A percentile compares a stretch with the other conserved stretches of the same genome.
Conservation (phyloP, 345 rosid species). For the Syzygium jambos region DNA sequence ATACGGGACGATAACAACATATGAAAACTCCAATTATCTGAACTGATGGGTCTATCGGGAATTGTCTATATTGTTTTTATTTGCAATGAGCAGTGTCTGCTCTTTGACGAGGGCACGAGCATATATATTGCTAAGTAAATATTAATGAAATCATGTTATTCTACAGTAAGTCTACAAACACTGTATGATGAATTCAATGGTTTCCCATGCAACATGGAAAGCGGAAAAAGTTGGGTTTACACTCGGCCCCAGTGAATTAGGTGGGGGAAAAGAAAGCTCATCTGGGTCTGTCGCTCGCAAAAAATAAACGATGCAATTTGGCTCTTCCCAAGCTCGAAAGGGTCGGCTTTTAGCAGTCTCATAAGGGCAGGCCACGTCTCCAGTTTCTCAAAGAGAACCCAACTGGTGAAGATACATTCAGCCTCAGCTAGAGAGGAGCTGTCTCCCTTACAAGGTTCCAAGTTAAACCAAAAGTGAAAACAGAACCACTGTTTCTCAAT, state of each 20-base stretch:
- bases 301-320: not conserved
- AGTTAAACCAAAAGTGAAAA: not conserved
- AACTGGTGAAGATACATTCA: not conserved
- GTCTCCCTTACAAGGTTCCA: not conserved
- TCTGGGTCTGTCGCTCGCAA: not conserved
- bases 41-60: not conserved
- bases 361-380: not conserved
- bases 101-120: not conserved
- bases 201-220: not conserved
- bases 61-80: not conserved
- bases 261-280: not conserved
- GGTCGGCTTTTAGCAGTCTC: not conserved
- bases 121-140: not conserved
- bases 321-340: not conserved
- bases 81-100: not conserved
- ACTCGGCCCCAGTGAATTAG: not conserved
- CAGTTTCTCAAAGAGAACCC: not conserved
- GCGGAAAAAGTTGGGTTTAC: not conserved
- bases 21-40: not conserved
- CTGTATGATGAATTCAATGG: not conserved
- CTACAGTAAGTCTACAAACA: not conserved
- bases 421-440: not conserved
- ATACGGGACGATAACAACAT: not conserved
- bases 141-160: not conserved
- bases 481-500: not conserved